A percentile compares a stretch with the other conserved stretches of the same genome.
Evolutionary conservation across 1,284 basidiomycete genomes (phyloP).

Genomic region (Ustilago trichophora): DNA sequence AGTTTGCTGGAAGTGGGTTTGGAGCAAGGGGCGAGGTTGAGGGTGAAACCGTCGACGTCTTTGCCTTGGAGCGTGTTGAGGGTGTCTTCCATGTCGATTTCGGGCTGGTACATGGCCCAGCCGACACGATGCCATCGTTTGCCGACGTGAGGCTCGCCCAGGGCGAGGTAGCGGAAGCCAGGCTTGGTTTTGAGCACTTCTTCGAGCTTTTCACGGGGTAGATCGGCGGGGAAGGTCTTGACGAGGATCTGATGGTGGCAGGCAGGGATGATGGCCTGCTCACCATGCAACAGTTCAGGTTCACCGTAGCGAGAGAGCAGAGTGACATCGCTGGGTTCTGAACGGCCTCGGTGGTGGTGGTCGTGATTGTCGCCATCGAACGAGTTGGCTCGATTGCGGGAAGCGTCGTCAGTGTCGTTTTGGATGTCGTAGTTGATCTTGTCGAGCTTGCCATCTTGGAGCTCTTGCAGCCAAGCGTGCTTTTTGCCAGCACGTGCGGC

Average conservation of each 20-base stretch:
- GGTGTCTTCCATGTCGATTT: conserved; percentile 49
- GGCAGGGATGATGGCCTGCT: conserved; percentile 49
- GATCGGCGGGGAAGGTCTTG: conserved; percentile 51
- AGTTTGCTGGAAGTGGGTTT: conserved; percentile 55
- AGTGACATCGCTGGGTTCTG: conserved; percentile 26
- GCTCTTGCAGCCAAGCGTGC: conserved; percentile 53
- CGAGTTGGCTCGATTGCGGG: conserved; percentile 3
- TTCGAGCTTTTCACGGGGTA: conserved; percentile 48
- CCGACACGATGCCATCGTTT: conserved; percentile 56
- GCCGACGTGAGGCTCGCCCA: conserved; percentile 57
- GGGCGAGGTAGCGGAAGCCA: conserved; percentile 58
- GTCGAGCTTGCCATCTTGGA: conserved; percentile 53
- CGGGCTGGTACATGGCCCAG: conserved; percentile 58
- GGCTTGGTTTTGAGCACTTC: conserved; percentile 40
- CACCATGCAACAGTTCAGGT: conserved; percentile 26
- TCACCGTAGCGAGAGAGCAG: conserved; percentile 45
- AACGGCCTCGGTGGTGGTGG: conserved; percentile 24
- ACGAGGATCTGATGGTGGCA: conserved; percentile 55
- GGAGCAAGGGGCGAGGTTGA: conserved; percentile 53
- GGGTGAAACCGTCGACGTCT: conserved; percentile 46
- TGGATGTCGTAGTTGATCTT: conserved; percentile 52
- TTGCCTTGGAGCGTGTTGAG: conserved; percentile 47
- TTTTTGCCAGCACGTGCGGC: conserved; percentile 53
- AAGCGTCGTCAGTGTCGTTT: conserved; percentile 1
- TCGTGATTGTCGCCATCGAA: conserved; percentile 19